A percentile compares a stretch with the other conserved stretches of the same genome.
Conservation (phyloP, 2,329 filamentous ascomycete species). For the Trichophyton verrucosum region DNA sequence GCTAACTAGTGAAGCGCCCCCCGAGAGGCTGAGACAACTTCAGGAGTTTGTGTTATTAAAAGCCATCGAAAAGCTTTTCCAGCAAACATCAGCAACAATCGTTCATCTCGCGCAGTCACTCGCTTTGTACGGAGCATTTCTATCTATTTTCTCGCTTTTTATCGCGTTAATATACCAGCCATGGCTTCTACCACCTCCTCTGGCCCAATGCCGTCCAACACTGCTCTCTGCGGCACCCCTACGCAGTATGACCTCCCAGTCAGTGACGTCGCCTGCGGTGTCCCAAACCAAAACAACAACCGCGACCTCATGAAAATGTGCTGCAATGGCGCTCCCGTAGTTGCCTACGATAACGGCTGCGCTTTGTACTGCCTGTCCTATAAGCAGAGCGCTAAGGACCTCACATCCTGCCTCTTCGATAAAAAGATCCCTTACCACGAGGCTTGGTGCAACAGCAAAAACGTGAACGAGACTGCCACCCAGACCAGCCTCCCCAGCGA, state of each 20-base stretch:
- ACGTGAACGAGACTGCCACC: slow-evolving; percentile 16
- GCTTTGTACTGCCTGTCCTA: slow-evolving; percentile 16
- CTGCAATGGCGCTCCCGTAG: slow-evolving; percentile 14
- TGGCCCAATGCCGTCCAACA: not conserved
- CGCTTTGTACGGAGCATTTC: not conserved
- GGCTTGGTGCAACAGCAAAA: slow-evolving; percentile 18
- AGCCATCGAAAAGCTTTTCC: no score
- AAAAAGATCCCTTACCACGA: slow-evolving; percentile 17
- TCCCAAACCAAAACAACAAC: slow-evolving; percentile 17
- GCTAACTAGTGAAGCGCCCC: no score
- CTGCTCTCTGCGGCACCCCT: slow-evolving; percentile 8
- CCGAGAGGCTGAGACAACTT: no score
- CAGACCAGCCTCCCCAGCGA: slow-evolving; percentile 8
- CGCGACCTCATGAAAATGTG: slow-evolving; percentile 14
- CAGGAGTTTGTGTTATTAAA: no score
- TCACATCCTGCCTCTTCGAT: slow-evolving; percentile 19
- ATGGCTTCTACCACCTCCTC: slow-evolving; percentile 11
- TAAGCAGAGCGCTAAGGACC: slow-evolving; percentile 17
- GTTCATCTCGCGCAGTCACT: not conserved
- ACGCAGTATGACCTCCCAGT: slow-evolving; percentile 18
- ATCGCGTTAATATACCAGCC: slow-evolving; percentile 9
- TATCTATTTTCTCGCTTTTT: not conserved
- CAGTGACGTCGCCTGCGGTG: slow-evolving; percentile 18
- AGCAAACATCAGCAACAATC: not conserved
- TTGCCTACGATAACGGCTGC: slow-evolving; percentile 16